Base-by-base conservation (phyloP, 371 early-diverging fungal genomes). In the Rhizopus delemar region DNA sequence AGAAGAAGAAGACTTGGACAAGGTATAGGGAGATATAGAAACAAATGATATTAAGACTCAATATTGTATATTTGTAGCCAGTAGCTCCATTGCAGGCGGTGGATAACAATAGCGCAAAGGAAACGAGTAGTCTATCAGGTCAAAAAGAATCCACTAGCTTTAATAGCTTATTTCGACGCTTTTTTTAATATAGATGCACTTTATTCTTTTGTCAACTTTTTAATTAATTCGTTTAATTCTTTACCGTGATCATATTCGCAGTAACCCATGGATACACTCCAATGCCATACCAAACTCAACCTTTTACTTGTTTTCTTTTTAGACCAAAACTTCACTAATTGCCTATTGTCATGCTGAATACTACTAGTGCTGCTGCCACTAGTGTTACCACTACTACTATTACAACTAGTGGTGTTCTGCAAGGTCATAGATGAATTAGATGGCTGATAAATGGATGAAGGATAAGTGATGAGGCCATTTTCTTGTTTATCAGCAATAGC, bases 161-260 rank as follows among this genome's bases (percentile, higher is more conserved):
- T n/a, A 71, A 73, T 61, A 69, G 59, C 39, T 60, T 73, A 32
- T 68, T 77, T 36, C 68, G 71, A 46, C 67, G 77, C 13, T 73
- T 72, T 59, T 69, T 75, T 41, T 74, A 56, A 68, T 56, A 9
- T 29, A 38, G 39, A 11, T 6, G 11, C 12, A 52, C 35, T 52
- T 52, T 35, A 22, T 12, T 52, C 36, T 28, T 33, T 34, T 52
- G 22, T 32, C 4, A 52, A 34, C 22, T 34, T 36, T 35, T 16
- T 6, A 32, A 57, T 41, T 29, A 50, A 41, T 15, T 38, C 41
- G 31, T 57, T 50, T 32, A 57, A 5, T 29, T 8, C 9, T 28
- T 22, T 49, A n/a, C 57, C 66, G 50, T 66, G 61, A 9, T 12
- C 33, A 22, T 61, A 61, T 54, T 57, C 58, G 4, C 57, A 57